A percentile compares a stretch with the other conserved stretches of the same genome.
These are phyloP conservation scores for Erucastrum elatum DNA, from an alignment of 345 rosid genomes.

Conservation along the genomic window DNA sequence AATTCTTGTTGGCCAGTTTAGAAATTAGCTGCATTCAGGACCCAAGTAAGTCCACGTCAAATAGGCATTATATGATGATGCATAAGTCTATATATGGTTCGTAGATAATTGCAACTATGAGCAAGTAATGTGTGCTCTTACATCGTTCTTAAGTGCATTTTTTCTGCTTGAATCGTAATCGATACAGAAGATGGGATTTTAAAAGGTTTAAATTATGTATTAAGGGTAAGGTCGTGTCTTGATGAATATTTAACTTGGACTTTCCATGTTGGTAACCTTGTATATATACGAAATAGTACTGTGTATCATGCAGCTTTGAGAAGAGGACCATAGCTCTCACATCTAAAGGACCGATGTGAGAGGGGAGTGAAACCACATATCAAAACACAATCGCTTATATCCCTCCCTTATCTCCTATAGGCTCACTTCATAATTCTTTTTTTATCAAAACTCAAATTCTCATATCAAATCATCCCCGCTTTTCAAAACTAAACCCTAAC, in stretches of 20 bases:
- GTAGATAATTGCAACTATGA: not conserved
- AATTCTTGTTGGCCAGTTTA: too few relatives aligned
- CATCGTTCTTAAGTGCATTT: not conserved
- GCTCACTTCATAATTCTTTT: too few relatives aligned
- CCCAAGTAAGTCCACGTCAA: too few relatives aligned
- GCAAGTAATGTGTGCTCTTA: not conserved
- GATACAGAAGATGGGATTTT: not conserved
- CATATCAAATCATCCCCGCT: too few relatives aligned
- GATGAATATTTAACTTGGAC: not conserved
- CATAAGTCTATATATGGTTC: not conserved
- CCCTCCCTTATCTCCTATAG: too few relatives aligned
- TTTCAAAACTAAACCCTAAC: too few relatives aligned
- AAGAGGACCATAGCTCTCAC: not conserved
- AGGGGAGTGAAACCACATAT: not conserved
- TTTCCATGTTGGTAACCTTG: not conserved
- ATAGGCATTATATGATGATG: too few relatives aligned
- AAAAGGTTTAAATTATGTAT: not conserved
- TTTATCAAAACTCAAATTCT: too few relatives aligned
- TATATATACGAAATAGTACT: not conserved
- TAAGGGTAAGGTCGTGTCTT: not conserved
- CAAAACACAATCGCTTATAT: too few relatives aligned
- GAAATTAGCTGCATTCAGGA: too few relatives aligned
- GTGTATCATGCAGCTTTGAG: not conserved
- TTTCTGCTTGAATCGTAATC: not conserved
- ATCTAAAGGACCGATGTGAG: not conserved